Base-by-base conservation (phyloP, 2,329 filamentous ascomycete species). In the Neofusicoccum umdonicola region DNA sequence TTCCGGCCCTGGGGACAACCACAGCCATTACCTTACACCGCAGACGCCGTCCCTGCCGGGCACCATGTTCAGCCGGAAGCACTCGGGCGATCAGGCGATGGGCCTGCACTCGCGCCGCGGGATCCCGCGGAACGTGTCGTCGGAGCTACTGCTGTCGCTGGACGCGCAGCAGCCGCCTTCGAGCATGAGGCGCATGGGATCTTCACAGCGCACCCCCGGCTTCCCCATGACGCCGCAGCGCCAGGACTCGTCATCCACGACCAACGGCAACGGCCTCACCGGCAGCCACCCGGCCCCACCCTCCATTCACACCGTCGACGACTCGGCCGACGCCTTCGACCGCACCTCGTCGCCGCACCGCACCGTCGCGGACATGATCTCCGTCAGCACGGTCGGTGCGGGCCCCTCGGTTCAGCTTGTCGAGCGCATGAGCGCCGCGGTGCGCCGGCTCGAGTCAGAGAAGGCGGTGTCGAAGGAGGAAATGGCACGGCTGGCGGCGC, bases 331-430 rank as follows among this genome's bases (percentile, higher is more conserved):
- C 63, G 82, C 81, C n/a, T 76, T 83, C 27, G 85, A 86, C 56
- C 82, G 79, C 15, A 80, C 82, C 2, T 84, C 83, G 0, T 90
- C 87, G 3, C 88, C 88, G 1, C 87, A 87, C 44, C 88, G 89
- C 65, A 87, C 90, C 6, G 85, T 78, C 66, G 76, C 76, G 69
- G 93, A 97, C 71, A 90, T 96, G 81, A 86, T 95, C 35, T 96
- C 92, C 1, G 91, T 92, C 6, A 96, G 93, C 0, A 97, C 94
- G 0, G 90, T 92, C 8, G 94, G 89, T 0, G 93, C 94, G 0
- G 95, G 95, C 0, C 95, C 95, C 0, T 94, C 90, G 0, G 94
- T 99, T 1, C 94, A 98, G 78, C 86, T 99, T 0, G 93, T 99
- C 15, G 95, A 98, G 79, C 87, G 94, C 62, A 96, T 99, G 92